Base-by-base conservation (phyloP, 495 filamentous ascomycete genomes). In the Mytilinidion resinicola region DNA sequence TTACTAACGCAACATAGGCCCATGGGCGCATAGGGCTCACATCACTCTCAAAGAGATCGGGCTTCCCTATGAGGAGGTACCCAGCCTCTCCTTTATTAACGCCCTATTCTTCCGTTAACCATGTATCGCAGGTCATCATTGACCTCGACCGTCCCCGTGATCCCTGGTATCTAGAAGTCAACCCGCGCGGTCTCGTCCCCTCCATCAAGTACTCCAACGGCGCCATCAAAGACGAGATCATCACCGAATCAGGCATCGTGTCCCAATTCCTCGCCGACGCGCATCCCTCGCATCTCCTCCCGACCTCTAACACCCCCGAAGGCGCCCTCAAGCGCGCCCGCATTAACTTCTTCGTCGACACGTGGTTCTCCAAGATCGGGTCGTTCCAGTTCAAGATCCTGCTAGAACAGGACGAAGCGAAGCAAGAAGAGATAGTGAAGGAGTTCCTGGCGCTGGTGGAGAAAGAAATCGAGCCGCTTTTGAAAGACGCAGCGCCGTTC, bases 161-260 rank as follows among this genome's bases (percentile, higher is more conserved):
- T 50, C 76, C 81, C n/a, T 91, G 88, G 79, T 95, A 95, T 70
- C 80, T 95, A 4, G 77, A 87, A 49, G 75, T 96, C 69, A 96
- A 95, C 74, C 90, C 89, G 66, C 83, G 88, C 46, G 90, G 90
- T 30, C 80, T 90, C 14, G 89, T 96, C 39, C 90, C 90, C 25
- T 74, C 80, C 0, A 65, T 95, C 20, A 81, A 80, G 35, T 87
- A 88, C 73, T 56, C 49, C 51, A 79, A 85, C 59, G 85, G 82
- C 64, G 70, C 81, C 41, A 21, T 70, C 30, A 42, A 67, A n/a
- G 62, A 70, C 14, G 67, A 70, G 41, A 85, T 92, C 70, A 80
- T 96, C 71, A 81, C 80, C 50, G 90, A 96, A 71, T 84, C 79
- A 19, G 83, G 70, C 50, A 83, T 95, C 53, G 81, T 95, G n/a